phyloP scores from a whole-genome alignment of 257 asterid species.

The Ophiorrhiza pumila region DNA sequence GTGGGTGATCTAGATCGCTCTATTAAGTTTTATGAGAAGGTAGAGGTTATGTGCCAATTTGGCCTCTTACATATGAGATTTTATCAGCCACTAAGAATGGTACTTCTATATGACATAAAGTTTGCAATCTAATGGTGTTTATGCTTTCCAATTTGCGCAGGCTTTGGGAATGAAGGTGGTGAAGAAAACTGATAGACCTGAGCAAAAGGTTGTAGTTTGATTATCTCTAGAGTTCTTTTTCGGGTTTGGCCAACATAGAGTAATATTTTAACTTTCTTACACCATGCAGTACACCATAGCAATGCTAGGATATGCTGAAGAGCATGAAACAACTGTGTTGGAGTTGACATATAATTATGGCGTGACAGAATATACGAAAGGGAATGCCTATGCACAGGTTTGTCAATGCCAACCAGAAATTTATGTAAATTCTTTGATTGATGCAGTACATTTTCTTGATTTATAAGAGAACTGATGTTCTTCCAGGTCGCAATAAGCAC shows the following conservation, averaged over 20 bases:
- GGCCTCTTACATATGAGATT: not conserved
- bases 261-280: not conserved
- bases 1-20: conserved; percentile 98
- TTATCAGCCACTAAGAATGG: not conserved
- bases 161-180: conserved; percentile 87
- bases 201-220: conserved; percentile 60
- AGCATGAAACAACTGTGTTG: conserved; percentile 70
- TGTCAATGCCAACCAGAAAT: conserved; percentile 1
- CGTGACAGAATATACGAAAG: conserved; percentile 89
- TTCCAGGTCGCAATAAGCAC: conserved; percentile 79
- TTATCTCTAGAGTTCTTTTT: not conserved
- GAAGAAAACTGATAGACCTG: conserved; percentile 80
- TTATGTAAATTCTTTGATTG: not conserved
- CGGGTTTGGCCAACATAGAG: not conserved
- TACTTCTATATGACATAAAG: not conserved
- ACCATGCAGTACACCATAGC: conserved; percentile 79
- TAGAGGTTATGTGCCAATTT: conserved; percentile 17
- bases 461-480: conserved; percentile 4
- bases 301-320: conserved; percentile 95
- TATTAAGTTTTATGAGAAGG: conserved; percentile 96
- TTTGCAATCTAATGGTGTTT: not conserved
- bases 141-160: conserved; percentile 35
- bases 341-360: conserved; percentile 97
- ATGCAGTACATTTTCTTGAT: not conserved
- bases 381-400: conserved; percentile 99